phyloP scores from a whole-genome alignment of 202 grass and related monocot genomes.

The Bolboschoenoplectus hybrid region DNA sequence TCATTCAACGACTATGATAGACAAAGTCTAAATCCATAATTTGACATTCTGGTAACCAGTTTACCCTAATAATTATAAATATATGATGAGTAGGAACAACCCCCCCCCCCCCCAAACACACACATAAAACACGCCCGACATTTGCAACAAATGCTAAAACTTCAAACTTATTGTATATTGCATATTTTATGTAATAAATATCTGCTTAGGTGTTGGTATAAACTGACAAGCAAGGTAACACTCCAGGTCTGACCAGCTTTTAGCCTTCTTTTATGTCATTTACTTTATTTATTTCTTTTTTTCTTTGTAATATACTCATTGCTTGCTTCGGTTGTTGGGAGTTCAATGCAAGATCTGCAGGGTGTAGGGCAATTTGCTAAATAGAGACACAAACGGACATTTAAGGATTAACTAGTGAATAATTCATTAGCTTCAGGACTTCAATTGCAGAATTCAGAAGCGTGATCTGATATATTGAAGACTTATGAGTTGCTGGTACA shows the following conservation, averaged over 20 bases:
- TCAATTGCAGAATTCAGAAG: conserved; percentile 11
- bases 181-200: background rate
- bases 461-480: background rate
- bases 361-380: background rate
- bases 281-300: background rate
- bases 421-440: background rate
- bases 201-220: conserved; percentile 9
- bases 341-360: background rate
- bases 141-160: conserved; percentile 4
- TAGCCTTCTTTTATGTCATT: conserved; percentile 8
- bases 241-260: conserved; percentile 1
- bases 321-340: background rate
- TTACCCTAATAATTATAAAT: conserved; percentile 16
- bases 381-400: background rate
- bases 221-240: background rate
- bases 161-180: background rate
- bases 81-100: background rate
- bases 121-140: background rate
- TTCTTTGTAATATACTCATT: background rate
- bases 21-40: background rate
- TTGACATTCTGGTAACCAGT: conserved; percentile 15
- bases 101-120: background rate
- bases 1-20: background rate
- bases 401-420: background rate
- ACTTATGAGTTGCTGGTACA: conserved; percentile 6